phyloP scores from a whole-genome alignment of 164 flowering plant genomes.

The Chloranthus sessilifolius region DNA sequence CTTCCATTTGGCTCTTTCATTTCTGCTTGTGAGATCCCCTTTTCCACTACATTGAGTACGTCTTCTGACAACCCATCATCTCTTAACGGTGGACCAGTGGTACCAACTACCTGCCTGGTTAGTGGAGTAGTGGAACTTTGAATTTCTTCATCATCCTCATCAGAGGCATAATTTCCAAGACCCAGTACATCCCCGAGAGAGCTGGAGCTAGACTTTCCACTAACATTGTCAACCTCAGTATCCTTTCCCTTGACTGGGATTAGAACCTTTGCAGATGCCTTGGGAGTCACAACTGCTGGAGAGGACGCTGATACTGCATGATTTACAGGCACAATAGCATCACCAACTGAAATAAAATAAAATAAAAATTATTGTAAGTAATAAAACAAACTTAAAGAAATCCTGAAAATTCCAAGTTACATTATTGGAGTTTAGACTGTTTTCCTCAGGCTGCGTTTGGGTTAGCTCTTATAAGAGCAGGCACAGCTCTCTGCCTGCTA shows the following conservation, averaged over 20 bases:
- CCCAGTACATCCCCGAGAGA: constrained; percentile 72
- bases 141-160: constrained; percentile 51
- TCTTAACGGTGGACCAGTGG: constrained; percentile 17
- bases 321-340: constrained; percentile 14
- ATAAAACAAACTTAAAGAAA: background rate
- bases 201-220: constrained; percentile 45
- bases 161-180: constrained; percentile 86
- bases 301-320: constrained; percentile 27
- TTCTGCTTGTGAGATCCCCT: constrained; percentile 25
- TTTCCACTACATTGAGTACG: constrained; percentile 18
- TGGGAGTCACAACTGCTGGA: constrained; percentile 32
- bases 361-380: background rate
- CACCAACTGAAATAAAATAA: constrained; percentile 14
- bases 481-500: too few species aligned
- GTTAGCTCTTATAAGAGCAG: too few species aligned
- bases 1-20: constrained; percentile 12
- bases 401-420: too few species aligned
- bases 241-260: constrained; percentile 44
- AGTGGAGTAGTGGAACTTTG: constrained; percentile 24
- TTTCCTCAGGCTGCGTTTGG: too few species aligned
- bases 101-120: constrained; percentile 10
- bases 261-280: constrained; percentile 55
- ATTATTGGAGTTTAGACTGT: too few species aligned
- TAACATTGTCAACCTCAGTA: constrained; percentile 26
- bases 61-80: constrained; percentile 16